Conservation (phyloP, 805 yeast genomes). For the Candida tallmaniae region DNA sequence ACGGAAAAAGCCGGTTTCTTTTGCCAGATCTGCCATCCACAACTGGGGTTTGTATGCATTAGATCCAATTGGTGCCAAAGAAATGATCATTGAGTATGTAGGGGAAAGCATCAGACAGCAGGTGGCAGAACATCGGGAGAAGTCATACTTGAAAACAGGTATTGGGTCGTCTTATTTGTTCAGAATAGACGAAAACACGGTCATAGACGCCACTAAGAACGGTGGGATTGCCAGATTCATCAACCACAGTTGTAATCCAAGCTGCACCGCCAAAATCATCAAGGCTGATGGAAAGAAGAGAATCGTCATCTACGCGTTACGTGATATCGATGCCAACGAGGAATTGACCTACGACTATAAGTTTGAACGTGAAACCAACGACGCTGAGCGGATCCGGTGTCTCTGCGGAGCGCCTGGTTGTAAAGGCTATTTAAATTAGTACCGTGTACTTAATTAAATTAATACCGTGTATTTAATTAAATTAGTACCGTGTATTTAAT, state of each 20-base stretch:
- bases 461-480: too few species aligned
- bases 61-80: conserved; percentile 93
- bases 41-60: conserved; percentile 97
- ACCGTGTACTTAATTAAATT: too few species aligned
- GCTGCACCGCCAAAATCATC: conserved; percentile 94
- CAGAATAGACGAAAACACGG: conserved; percentile 89
- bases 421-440: conserved; percentile 79
- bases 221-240: conserved; percentile 98
- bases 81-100: conserved; percentile 96
- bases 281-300: conserved; percentile 91
- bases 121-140: conserved; percentile 89
- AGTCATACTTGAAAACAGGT: conserved; percentile 79
- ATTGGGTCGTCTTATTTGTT: conserved; percentile 93
- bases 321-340: conserved; percentile 83
- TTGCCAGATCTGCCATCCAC: conserved; percentile 95
- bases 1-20: conserved; percentile 90
- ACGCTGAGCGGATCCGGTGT: conserved; percentile 83
- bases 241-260: conserved; percentile 96
- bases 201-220: conserved; percentile 93
- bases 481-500: too few species aligned
- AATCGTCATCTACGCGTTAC: conserved; percentile 88
- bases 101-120: conserved; percentile 94
- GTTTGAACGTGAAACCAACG: conserved; percentile 87
- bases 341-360: conserved; percentile 96
- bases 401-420: conserved; percentile 94